These are phyloP conservation scores for Emergomyces pasteurianus DNA, from an alignment of 2,329 filamentous ascomycete genomes.

Conservation along the genomic window DNA sequence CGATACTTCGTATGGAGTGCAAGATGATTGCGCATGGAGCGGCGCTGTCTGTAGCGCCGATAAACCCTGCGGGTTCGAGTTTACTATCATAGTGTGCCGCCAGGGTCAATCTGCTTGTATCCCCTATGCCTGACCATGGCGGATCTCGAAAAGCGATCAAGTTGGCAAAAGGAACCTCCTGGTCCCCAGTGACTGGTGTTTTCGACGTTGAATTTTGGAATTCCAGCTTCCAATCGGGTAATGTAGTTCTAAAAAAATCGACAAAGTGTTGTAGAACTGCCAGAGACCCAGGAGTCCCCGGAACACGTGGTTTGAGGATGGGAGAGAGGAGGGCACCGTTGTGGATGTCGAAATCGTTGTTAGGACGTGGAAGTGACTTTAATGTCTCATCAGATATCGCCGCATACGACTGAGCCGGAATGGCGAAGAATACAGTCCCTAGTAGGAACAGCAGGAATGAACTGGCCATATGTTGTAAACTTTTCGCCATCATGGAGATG, in stretches of 20 bases:
- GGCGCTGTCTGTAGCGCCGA: conserved; percentile 87
- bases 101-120: conserved; percentile 69
- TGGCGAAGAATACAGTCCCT: conserved; percentile 16
- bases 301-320: conserved; percentile 77
- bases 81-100: conserved; percentile 94
- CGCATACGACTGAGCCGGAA: conserved; percentile 38
- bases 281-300: conserved; percentile 65
- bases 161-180: conserved; percentile 71
- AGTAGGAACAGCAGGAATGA: conserved; percentile 11
- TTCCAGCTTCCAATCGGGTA: conserved; percentile 68
- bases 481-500: background rate
- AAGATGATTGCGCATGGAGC: conserved; percentile 90
- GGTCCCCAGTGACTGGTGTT: conserved; percentile 62
- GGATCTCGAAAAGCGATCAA: conserved; percentile 80
- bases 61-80: conserved; percentile 67
- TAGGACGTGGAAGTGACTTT: conserved; percentile 56
- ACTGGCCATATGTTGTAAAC: background rate
- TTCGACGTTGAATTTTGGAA: conserved; percentile 84
- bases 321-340: conserved; percentile 67
- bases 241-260: conserved; percentile 60
- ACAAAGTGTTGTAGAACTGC: conserved; percentile 70
- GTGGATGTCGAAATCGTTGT: conserved; percentile 65
- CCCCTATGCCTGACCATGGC: conserved; percentile 61
- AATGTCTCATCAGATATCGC: conserved; percentile 65
- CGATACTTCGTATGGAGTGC: conserved; percentile 70